Conservation (phyloP, 2,329 filamentous ascomycete species). For the Aspergillus viridinutans region DNA sequence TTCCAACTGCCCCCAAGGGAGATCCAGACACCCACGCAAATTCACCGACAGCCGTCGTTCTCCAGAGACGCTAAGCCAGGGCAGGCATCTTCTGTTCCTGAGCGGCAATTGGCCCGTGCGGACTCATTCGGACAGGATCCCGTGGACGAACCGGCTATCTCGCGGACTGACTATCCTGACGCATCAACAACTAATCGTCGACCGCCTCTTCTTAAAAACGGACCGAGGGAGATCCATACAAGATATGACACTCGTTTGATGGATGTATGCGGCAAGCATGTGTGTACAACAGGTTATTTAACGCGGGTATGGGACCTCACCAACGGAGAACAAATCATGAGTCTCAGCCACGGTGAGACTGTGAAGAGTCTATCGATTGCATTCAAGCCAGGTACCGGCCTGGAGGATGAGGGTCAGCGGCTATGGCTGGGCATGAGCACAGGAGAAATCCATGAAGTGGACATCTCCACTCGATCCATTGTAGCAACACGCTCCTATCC, state of each 20-base stretch:
- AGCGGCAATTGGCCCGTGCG: slow-evolving; percentile 21
- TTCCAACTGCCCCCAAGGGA: slow-evolving; percentile 12
- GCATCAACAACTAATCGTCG: slow-evolving; percentile 77
- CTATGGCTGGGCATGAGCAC: slow-evolving; percentile 88
- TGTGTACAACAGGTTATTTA: slow-evolving; percentile 80
- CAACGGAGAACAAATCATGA: slow-evolving; percentile 78
- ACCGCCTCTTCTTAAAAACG: slow-evolving; percentile 69
- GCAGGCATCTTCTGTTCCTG: slow-evolving; percentile 15
- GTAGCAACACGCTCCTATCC: slow-evolving; percentile 69
- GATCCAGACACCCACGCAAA: slow-evolving; percentile 15
- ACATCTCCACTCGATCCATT: slow-evolving; percentile 69
- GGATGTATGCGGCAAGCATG: slow-evolving; percentile 80
- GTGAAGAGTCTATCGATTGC: slow-evolving; percentile 74
- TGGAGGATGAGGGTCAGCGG: slow-evolving; percentile 73
- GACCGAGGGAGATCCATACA: slow-evolving; percentile 70
- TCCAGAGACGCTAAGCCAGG: slow-evolving; percentile 23
- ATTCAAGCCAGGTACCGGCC: slow-evolving; percentile 76
- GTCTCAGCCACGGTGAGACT: slow-evolving; percentile 76
- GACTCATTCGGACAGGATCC: slow-evolving; percentile 52
- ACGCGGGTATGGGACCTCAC: slow-evolving; percentile 84
- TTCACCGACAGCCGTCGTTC: slow-evolving; percentile 26
- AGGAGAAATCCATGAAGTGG: slow-evolving; percentile 85
- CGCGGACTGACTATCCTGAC: slow-evolving; percentile 71
- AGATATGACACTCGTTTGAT: slow-evolving; percentile 84
- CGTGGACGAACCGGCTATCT: slow-evolving; percentile 48